Percentiles rank a stretch among this genome's conserved stretches.
Conservation (phyloP, 371 early-diverging fungal species). For the Mucor piriformis region DNA sequence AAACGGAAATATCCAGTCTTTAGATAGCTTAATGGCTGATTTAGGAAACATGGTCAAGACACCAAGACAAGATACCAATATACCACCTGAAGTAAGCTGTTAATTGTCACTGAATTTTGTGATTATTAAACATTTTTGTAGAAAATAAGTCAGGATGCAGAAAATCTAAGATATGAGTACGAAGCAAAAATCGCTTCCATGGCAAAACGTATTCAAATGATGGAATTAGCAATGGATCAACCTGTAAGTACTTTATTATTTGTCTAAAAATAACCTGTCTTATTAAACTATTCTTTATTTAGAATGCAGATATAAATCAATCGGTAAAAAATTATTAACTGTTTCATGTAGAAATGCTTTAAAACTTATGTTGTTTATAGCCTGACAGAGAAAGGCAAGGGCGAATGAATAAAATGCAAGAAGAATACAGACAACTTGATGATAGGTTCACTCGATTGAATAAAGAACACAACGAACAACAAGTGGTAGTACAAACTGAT, state of each 20-base stretch:
- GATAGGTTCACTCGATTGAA: constrained; percentile 62
- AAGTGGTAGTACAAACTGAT: constrained; percentile 57
- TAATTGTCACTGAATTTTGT: too few relatives aligned
- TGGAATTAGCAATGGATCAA: constrained; percentile 44
- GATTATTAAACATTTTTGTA: too few relatives aligned
- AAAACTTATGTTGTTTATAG: neutral
- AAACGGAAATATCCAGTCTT: constrained; percentile 14
- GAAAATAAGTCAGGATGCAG: neutral
- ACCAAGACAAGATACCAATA: constrained; percentile 7
- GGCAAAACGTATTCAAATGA: constrained; percentile 47
- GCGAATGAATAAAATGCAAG: constrained; percentile 33
- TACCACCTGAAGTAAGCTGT: neutral
- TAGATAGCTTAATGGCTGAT: constrained; percentile 86
- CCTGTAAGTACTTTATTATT: neutral
- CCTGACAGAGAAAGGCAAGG: neutral
- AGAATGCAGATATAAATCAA: neutral
- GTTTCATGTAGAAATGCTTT: too few relatives aligned
- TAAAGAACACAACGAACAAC: constrained; percentile 73
- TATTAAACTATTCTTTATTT: too few relatives aligned
- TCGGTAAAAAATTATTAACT: neutral
- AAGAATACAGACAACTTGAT: constrained; percentile 47
- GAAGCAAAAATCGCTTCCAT: constrained; percentile 58
- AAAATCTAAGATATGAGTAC: constrained; percentile 52
- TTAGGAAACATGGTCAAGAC: constrained; percentile 71
- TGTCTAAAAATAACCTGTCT: neutral